Evolutionary conservation across 1,139 yeast species (phyloP).

Genomic region (Yamadazyma triangularis): DNA sequence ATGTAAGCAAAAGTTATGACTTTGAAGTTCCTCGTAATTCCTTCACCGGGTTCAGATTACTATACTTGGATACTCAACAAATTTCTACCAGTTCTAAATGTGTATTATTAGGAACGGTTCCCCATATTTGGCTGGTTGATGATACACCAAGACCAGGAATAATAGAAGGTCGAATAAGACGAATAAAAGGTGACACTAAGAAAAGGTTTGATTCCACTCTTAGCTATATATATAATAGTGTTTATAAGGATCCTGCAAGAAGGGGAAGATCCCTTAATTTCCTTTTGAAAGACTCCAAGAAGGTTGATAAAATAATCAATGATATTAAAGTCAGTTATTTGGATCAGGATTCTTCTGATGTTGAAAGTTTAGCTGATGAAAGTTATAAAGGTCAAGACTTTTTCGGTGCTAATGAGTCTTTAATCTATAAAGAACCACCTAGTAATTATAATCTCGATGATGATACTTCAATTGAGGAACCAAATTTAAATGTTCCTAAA

Average conservation of each 20-base stretch:
- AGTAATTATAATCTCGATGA: background rate
- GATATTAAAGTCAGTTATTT: constrained; percentile 1
- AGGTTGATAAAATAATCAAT: background rate
- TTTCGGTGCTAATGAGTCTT: background rate
- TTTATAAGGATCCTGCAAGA: background rate
- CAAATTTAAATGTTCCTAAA: constrained; percentile 4
- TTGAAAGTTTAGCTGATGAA: background rate
- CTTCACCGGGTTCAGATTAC: constrained; percentile 62
- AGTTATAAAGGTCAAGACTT: background rate
- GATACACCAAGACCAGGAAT: constrained; percentile 6
- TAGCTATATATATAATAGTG: background rate
- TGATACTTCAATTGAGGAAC: background rate
- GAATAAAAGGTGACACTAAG: constrained; percentile 9
- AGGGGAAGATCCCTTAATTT: background rate
- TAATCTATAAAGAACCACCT: background rate
- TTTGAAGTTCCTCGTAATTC: constrained; percentile 24
- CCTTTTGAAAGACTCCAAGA: background rate
- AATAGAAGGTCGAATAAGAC: constrained; percentile 5
- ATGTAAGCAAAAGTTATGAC: background rate
- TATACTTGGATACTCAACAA: constrained; percentile 47
- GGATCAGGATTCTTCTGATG: constrained; percentile 1
- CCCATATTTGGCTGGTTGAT: constrained; percentile 54
- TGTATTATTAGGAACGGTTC: constrained; percentile 60
- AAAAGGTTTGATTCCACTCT: constrained; percentile 2
- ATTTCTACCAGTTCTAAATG: constrained; percentile 48